phyloP scores from a whole-genome alignment of 2,329 filamentous ascomycete genomes.

The Lasiodiplodia sp. region DNA sequence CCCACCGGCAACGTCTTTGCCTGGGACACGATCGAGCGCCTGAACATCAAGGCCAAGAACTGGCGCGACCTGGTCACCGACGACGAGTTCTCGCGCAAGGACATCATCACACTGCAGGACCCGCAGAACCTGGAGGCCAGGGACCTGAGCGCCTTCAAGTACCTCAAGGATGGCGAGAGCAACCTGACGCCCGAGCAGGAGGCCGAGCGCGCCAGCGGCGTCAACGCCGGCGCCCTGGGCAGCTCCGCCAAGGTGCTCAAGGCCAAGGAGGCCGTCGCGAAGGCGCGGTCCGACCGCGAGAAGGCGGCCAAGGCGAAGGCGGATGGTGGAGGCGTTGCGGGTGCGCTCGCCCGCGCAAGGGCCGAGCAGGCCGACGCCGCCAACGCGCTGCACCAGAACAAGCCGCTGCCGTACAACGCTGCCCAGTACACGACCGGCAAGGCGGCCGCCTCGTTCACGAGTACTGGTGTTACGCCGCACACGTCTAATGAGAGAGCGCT shows the following conservation, averaged over 20 bases:
- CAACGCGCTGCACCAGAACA: slow-evolving; percentile 36
- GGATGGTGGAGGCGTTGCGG: slow-evolving; percentile 34
- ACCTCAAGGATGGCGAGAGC: slow-evolving; percentile 78
- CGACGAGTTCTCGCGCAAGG: slow-evolving; percentile 82
- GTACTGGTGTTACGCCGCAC: slow-evolving; percentile 89
- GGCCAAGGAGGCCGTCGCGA: slow-evolving; percentile 93
- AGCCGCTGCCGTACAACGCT: slow-evolving; percentile 75
- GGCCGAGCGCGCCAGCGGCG: slow-evolving; percentile 69
- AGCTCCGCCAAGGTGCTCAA: slow-evolving; percentile 83
- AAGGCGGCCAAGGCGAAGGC: slow-evolving; percentile 41
- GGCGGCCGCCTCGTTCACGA: slow-evolving; percentile 93
- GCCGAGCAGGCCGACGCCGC: slow-evolving; percentile 36
- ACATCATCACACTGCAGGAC: slow-evolving; percentile 96
- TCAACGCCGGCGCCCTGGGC: slow-evolving; percentile 83
- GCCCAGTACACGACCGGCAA: slow-evolving; percentile 89
- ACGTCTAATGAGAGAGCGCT: slow-evolving; percentile 87
- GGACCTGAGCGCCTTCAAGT: slow-evolving; percentile 88
- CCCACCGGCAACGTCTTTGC: slow-evolving; percentile 94
- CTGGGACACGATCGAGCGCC: slow-evolving; percentile 91
- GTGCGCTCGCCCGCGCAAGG: slow-evolving; percentile 35
- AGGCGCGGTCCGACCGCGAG: slow-evolving; percentile 76
- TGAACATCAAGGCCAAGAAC: slow-evolving; percentile 97
- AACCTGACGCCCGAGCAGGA: slow-evolving; percentile 74
- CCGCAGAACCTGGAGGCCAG: slow-evolving; percentile 86
- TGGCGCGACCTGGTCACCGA: slow-evolving; percentile 93